Percentiles rank a stretch among this genome's conserved stretches.
Evolutionary conservation across 306 rosid species (phyloP).

Genomic region (Vicia faba): DNA sequence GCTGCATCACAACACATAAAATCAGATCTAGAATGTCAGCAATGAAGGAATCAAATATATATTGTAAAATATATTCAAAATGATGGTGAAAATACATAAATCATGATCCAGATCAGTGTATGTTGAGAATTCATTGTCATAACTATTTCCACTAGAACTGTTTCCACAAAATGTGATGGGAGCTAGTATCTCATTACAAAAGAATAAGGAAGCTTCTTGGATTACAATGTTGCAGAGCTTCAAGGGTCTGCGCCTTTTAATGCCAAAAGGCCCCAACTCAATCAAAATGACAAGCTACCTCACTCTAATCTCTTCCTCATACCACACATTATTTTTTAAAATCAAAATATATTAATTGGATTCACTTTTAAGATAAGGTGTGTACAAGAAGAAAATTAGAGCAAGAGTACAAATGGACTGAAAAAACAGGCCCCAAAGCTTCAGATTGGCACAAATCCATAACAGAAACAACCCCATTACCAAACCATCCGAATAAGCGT

Average conservation of each 20-base stretch:
- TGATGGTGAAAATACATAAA: neutral
- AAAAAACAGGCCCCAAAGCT: no score
- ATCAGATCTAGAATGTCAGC: conserved; percentile 7
- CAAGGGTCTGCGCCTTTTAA: neutral
- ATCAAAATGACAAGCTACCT: neutral
- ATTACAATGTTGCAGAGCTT: neutral
- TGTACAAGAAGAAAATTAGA: no score
- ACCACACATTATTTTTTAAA: no score
- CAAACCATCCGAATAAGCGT: no score
- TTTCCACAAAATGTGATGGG: neutral
- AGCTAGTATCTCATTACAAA: neutral
- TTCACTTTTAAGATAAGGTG: no score
- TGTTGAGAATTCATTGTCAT: neutral
- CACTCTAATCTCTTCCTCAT: neutral
- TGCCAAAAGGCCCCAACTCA: neutral
- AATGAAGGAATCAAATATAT: neutral
- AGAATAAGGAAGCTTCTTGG: neutral
- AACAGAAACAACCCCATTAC: no score
- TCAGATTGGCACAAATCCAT: no score
- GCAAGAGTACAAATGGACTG: no score
- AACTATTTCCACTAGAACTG: neutral
- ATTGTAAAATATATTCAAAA: conserved; percentile 10
- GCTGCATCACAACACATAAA: conserved; percentile 53
- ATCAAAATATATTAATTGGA: no score
- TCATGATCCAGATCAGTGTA: neutral